Evolutionary conservation across 2,329 filamentous ascomycete species (phyloP).

Genomic region (Penicillium oxalicum): DNA sequence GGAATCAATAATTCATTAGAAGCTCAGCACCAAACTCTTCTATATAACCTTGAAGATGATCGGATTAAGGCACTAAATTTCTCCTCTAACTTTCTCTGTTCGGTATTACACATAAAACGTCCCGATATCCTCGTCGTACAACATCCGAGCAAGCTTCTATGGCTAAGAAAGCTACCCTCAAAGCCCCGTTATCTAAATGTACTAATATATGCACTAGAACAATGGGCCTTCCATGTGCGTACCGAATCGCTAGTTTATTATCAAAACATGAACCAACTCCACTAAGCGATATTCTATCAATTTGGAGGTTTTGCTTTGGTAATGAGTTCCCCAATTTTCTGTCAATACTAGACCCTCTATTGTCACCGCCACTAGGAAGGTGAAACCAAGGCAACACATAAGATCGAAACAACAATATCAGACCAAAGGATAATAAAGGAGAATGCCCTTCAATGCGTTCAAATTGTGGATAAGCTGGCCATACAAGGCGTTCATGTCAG

Average conservation of each 20-base stretch:
- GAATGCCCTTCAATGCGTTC: too few relatives aligned
- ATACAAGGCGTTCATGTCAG: too few relatives aligned
- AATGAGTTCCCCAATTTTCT: not conserved
- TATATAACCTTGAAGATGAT: not conserved
- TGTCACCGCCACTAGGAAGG: not conserved
- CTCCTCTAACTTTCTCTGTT: not conserved
- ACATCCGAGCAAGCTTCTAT: not conserved
- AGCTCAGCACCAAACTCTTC: not conserved
- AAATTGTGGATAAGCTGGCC: too few relatives aligned
- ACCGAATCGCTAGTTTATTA: not conserved
- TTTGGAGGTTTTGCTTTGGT: not conserved
- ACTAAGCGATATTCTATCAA: not conserved
- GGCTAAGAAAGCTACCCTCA: not conserved
- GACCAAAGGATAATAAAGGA: not conserved
- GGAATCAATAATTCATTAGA: conserved; percentile 3
- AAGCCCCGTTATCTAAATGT: not conserved
- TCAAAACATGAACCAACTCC: not conserved
- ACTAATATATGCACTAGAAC: not conserved
- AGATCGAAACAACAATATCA: too few relatives aligned
- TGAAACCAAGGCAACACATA: not conserved
- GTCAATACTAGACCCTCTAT: not conserved
- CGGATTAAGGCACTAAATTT: not conserved
- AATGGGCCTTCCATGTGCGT: not conserved
- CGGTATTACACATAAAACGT: conserved; percentile 3
- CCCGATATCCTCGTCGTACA: not conserved